Evolutionary conservation across 1,284 basidiomycete genomes (phyloP).

Genomic region (Ustilago crameri): DNA sequence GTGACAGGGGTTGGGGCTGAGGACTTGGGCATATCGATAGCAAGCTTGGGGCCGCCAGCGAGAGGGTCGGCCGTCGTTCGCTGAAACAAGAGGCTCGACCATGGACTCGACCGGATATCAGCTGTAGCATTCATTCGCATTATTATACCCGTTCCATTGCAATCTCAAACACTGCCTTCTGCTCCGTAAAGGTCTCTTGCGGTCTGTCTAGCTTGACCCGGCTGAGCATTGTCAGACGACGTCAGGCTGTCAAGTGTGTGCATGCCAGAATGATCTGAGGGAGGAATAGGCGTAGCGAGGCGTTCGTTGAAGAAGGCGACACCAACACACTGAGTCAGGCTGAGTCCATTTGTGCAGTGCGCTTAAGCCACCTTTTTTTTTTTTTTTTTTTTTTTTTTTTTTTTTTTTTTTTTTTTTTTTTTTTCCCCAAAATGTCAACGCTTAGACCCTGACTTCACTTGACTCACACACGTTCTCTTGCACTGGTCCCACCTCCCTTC

Average conservation of each 20-base stretch:
- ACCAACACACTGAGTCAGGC: no score
- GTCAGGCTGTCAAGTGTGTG: no score
- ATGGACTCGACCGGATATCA: background rate
- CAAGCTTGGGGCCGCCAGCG: slow-evolving; percentile 1
- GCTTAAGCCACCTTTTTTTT: no score
- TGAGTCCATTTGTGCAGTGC: no score
- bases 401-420: no score
- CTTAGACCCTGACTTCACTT: slow-evolving; percentile 16
- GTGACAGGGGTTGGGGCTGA: background rate
- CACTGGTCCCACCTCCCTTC: background rate
- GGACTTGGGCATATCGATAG: slow-evolving; percentile 1
- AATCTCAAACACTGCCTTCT: slow-evolving; percentile 2
- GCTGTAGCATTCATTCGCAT: background rate
- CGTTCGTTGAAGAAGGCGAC: no score
- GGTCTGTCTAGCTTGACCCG: no score
- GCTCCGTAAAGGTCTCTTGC: background rate
- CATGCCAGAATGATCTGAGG: no score
- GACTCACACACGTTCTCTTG: no score
- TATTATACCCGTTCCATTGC: slow-evolving; percentile 7
- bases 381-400: no score
- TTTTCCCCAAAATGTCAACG: background rate
- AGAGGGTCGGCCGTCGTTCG: slow-evolving; percentile 5
- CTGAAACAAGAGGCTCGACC: background rate
- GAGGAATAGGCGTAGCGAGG: no score
- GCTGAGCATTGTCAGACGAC: no score